Conservation (phyloP, 306 rosid genomes). For the Pterocarpus santalinus region DNA sequence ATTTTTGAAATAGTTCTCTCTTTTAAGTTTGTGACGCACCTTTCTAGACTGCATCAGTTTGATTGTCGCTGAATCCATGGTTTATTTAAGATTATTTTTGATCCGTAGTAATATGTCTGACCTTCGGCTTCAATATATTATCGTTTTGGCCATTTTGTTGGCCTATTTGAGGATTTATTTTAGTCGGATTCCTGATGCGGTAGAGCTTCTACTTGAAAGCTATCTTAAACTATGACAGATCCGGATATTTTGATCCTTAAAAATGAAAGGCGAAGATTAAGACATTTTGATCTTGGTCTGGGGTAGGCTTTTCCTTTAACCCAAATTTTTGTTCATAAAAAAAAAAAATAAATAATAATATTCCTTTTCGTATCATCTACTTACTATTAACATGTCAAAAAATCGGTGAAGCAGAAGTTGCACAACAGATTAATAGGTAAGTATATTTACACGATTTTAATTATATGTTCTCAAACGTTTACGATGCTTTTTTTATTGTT, state of each 20-base stretch:
- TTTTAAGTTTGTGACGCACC: conserved; percentile 1
- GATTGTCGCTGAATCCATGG: conserved; percentile 27
- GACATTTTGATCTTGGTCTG: too few species aligned
- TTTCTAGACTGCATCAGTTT: conserved; percentile 35
- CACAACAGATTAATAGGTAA: background rate
- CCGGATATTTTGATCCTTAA: background rate
- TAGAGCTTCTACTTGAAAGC: background rate
- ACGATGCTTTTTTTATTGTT: too few species aligned
- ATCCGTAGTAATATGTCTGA: conserved; percentile 2
- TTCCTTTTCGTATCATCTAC: too few species aligned
- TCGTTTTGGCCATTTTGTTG: background rate
- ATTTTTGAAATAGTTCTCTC: conserved; percentile 24
- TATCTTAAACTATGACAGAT: background rate
- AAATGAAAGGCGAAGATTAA: background rate
- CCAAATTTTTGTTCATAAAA: too few species aligned
- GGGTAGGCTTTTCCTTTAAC: too few species aligned
- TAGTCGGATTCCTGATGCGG: background rate
- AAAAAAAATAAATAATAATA: too few species aligned
- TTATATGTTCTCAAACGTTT: too few species aligned
- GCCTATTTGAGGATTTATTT: background rate
- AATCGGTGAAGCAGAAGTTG: background rate
- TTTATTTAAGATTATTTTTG: conserved; percentile 15
- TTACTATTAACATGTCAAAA: background rate
- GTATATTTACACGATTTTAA: background rate
- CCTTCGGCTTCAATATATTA: background rate